Evolutionary conservation across 2,329 filamentous ascomycete species (phyloP).

Genomic region (Calonectria ilicicola): DNA sequence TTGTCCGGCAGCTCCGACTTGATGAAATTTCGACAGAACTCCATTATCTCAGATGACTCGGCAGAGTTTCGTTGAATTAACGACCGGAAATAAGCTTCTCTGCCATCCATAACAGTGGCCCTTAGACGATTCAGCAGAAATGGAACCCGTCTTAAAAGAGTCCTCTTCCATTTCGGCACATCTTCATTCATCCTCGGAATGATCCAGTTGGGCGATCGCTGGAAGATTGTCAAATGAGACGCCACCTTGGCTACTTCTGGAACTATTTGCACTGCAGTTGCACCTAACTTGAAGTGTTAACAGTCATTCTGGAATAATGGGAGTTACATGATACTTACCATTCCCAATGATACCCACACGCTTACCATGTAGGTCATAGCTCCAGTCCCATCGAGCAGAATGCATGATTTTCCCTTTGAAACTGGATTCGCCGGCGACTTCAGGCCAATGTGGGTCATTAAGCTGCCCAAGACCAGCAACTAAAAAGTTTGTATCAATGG

Average conservation of each 20-base stretch:
- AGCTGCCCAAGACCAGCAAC: slow-evolving; percentile 3
- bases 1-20: neutral
- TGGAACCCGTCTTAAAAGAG: neutral
- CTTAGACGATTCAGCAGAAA: neutral
- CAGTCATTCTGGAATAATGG: accelerated
- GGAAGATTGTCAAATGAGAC: slow-evolving; percentile 7
- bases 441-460: neutral
- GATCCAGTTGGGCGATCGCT: slow-evolving; percentile 16
- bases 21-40: neutral
- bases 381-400: slow-evolving; percentile 19
- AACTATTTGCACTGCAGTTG: slow-evolving; percentile 12
- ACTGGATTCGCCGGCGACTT: neutral
- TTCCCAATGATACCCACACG: slow-evolving; percentile 12
- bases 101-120: neutral
- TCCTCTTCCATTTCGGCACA: neutral
- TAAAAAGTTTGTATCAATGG: neutral
- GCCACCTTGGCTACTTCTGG: slow-evolving; percentile 7
- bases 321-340: neutral
- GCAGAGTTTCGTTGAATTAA: neutral
- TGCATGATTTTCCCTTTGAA: slow-evolving; percentile 17
- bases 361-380: slow-evolving; percentile 11
- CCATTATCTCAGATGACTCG: neutral
- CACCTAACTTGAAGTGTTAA: neutral
- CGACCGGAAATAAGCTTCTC: neutral
- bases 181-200: slow-evolving; percentile 6